Conservation (phyloP, 1,284 basidiomycete genomes). For the Hemileia vastatrix region DNA sequence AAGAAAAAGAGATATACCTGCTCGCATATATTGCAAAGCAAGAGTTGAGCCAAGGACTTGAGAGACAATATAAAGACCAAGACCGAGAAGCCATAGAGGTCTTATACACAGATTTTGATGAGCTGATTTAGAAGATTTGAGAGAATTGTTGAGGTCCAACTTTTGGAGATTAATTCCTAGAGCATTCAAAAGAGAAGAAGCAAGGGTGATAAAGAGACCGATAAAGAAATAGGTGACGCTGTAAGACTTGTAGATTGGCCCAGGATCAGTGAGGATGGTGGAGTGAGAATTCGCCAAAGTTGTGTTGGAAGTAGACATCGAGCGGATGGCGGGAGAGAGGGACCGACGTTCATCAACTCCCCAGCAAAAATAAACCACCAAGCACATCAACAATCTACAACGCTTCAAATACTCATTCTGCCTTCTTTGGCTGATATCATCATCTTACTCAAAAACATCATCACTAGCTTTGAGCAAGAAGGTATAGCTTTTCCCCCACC, state of each 20-base stretch:
- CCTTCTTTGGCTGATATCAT: too few species aligned
- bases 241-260: slow-evolving; percentile 19
- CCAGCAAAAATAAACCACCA: too few species aligned
- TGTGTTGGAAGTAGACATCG: too few species aligned
- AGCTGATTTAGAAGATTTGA: slow-evolving; percentile 55
- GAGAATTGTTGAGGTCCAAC: slow-evolving; percentile 59
- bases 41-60: slow-evolving; percentile 76
- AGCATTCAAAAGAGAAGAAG: slow-evolving; percentile 70
- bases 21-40: slow-evolving; percentile 74
- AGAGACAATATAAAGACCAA: slow-evolving; percentile 53
- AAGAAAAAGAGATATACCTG: slow-evolving; percentile 49
- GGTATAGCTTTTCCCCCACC: too few species aligned
- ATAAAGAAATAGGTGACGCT: slow-evolving; percentile 32
- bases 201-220: slow-evolving; percentile 61
- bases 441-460: too few species aligned
- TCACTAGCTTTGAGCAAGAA: too few species aligned
- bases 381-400: too few species aligned
- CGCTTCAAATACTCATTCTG: too few species aligned
- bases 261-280: slow-evolving; percentile 20
- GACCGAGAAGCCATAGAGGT: slow-evolving; percentile 61
- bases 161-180: slow-evolving; percentile 72
- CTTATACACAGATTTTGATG: slow-evolving; percentile 62
- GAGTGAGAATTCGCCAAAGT: not conserved
- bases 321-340: too few species aligned
- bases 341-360: too few species aligned